Percentiles rank a stretch among this genome's conserved stretches.
phyloP scores from a whole-genome alignment of 257 asterid species.

The Petunia secreta region DNA sequence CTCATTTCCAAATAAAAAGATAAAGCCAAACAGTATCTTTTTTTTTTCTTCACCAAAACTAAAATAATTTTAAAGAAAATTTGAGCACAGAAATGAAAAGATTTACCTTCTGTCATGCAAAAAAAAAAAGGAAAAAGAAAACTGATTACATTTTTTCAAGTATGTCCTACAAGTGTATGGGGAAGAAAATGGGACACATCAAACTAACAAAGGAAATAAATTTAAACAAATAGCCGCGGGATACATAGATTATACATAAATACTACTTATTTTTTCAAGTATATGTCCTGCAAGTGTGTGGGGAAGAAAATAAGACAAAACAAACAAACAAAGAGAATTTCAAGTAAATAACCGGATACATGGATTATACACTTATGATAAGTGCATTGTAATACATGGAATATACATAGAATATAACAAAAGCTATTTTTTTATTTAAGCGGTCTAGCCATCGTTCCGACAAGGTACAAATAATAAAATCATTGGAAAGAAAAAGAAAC shows the following conservation, averaged over 20 bases:
- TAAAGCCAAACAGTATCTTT: background rate
- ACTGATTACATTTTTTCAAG: too few relatives aligned
- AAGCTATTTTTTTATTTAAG: too few relatives aligned
- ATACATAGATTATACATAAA: too few relatives aligned
- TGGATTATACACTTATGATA: too few relatives aligned
- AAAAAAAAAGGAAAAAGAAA: background rate
- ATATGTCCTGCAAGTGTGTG: background rate
- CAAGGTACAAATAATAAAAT: too few relatives aligned
- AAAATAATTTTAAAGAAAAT: background rate
- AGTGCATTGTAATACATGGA: too few relatives aligned
- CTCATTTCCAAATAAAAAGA: background rate
- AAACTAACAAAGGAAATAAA: too few relatives aligned
- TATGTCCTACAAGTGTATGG: too few relatives aligned
- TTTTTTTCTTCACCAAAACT: background rate
- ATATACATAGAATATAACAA: too few relatives aligned
- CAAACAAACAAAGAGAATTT: background rate
- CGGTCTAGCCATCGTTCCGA: too few relatives aligned
- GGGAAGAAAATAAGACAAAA: background rate
- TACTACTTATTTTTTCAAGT: background rate
- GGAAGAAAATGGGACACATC: too few relatives aligned
- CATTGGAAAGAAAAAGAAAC: background rate
- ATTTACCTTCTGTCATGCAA: constrained; percentile 8
- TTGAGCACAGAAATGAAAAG: background rate
- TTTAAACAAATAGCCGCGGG: too few relatives aligned
- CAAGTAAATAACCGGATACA: background rate